Base-by-base conservation (phyloP, 345 rosid species). In the Xanthoceras sorbifolium region DNA sequence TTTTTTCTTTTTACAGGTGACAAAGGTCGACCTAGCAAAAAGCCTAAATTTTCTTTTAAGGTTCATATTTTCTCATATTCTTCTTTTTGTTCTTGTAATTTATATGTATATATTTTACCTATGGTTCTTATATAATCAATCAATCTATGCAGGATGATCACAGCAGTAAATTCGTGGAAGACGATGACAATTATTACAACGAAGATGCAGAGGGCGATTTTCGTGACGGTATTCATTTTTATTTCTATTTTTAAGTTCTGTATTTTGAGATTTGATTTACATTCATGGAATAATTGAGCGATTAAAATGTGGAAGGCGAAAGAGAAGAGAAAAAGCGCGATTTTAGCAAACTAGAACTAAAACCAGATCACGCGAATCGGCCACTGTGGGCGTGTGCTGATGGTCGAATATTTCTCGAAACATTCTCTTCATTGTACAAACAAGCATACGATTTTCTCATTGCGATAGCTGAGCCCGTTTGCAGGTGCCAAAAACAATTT, bases 381-480 rank as follows among this genome's bases (percentile, higher is more conserved):
- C 99, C 99, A 2, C 75, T 96, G 60, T 96, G 99, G 99, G 97
- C 99, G 44, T 93, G 99, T 79, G 92, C 94, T 1, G 98, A 92
- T 80, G 98, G 99, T 25, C 88, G 93, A 64, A 93, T 96, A 69
- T 90, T 96, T 80, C 88, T 92, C 28, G 98, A 93, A 73, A 92
- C 98, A 0, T 92, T 87, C 73, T 96, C 98, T 25, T 81, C 94
- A 52, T 82, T 96, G 20, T 96, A 96, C 77, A 96, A 92, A 73
- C 99, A 96, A 85, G 98, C 99, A 9, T 96, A 90, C 61, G 99
- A 96, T 82, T 93, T 96, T 46, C 98, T 96, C 52, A 93, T 96
- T 54, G 97, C 99, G 46, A 93, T 96, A 26, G 98, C 99, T 6
- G 99, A 96, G 80, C 99, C 99, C 0, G 98, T 93, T 85, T 96